Conservation (phyloP, 306 rosid species). For the Prunus mongolica region DNA sequence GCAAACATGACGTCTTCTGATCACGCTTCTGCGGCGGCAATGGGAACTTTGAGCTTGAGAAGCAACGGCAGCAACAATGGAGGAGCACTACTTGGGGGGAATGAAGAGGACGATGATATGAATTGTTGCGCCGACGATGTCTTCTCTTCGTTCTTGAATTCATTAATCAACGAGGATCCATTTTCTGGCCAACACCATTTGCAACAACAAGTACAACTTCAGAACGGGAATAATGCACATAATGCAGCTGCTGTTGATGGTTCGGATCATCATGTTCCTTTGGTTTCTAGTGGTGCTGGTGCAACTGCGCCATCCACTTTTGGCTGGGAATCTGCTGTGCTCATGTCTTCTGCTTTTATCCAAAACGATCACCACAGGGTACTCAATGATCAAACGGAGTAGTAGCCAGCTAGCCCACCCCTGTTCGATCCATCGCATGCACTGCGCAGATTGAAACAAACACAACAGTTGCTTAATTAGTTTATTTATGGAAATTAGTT, state of each 20-base stretch:
- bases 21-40: conserved; percentile 2
- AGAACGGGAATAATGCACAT: not conserved
- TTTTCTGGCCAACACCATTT: conserved; percentile 32
- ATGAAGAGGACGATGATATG: conserved; percentile 29
- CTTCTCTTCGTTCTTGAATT: conserved; percentile 70
- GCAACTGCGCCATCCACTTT: not conserved
- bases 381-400: not conserved
- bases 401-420: not conserved
- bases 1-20: not conserved
- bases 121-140: conserved; percentile 53
- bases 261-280: not conserved
- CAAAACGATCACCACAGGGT: conserved; percentile 28
- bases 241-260: not conserved
- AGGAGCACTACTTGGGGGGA: not conserved
- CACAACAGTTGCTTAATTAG: not conserved
- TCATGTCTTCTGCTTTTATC: conserved; percentile 34
- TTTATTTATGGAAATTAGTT: not conserved
- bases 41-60: conserved; percentile 18
- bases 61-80: conserved; percentile 2
- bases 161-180: conserved; percentile 69
- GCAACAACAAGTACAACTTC: not conserved
- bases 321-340: conserved; percentile 40
- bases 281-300: not conserved
- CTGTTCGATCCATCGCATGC: not conserved
- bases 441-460: not conserved